Evolutionary conservation across 2,329 filamentous ascomycete species (phyloP).

Genomic region (Coniella lustricola): DNA sequence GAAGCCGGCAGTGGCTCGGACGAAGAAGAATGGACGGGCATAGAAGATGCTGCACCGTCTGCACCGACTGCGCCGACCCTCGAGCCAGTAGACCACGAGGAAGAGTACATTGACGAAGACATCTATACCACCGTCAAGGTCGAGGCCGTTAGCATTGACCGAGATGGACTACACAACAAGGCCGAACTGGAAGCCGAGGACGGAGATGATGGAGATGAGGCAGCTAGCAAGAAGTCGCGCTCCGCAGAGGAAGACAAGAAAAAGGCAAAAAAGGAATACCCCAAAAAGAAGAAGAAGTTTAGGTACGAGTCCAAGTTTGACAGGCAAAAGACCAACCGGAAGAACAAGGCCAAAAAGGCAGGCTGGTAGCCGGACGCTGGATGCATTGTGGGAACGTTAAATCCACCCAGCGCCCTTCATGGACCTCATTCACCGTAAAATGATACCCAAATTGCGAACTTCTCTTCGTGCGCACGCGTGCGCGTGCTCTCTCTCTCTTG

Average conservation of each 20-base stretch:
- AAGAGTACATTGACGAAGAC: slow-evolving; percentile 95
- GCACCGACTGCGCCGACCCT: slow-evolving; percentile 25
- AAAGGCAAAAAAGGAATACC: slow-evolving; percentile 41
- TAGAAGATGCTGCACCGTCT: slow-evolving; percentile 42
- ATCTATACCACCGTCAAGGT: slow-evolving; percentile 92
- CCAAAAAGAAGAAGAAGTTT: slow-evolving; percentile 84
- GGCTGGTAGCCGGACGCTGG: slow-evolving; percentile 18
- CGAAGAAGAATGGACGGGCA: slow-evolving; percentile 57
- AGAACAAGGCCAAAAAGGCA: slow-evolving; percentile 59
- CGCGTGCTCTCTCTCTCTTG: no score
- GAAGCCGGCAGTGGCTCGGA: slow-evolving; percentile 30
- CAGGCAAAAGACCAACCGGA: slow-evolving; percentile 65
- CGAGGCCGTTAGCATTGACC: slow-evolving; percentile 75
- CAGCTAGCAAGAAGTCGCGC: slow-evolving; percentile 20
- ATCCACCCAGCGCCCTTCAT: background rate
- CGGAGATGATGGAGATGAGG: slow-evolving; percentile 23
- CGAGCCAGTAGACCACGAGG: slow-evolving; percentile 67
- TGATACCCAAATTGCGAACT: slow-evolving; percentile 11
- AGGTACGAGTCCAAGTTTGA: slow-evolving; percentile 87
- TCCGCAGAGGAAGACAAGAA: slow-evolving; percentile 35
- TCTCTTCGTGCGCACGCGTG: background rate
- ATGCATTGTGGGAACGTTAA: background rate
- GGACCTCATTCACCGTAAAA: background rate
- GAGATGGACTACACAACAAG: slow-evolving; percentile 61
- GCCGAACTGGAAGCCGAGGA: slow-evolving; percentile 32